Base-by-base conservation (phyloP, 768 basidiomycete genomes). In the Exidia glandulosa region DNA sequence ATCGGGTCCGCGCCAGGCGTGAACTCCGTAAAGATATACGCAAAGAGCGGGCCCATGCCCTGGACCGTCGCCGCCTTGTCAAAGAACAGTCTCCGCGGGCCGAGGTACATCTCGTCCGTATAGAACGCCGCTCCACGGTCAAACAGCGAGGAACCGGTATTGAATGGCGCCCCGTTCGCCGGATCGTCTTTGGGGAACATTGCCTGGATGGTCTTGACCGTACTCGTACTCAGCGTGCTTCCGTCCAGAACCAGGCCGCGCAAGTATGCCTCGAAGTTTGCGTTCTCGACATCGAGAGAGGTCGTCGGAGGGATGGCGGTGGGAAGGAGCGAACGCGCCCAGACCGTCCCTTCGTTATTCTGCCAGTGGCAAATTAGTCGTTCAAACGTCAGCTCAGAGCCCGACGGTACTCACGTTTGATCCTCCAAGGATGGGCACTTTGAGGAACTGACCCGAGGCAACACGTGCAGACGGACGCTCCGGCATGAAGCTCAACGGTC, bases 101-200 rank as follows among this genome's bases (percentile, higher is more conserved):
- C 73, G 32, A 84, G 70, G 66, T 75, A 85, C 79, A 83, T 83
- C 57, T 75, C 70, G 61, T 80, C 81, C 1, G 79, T 80, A 63
- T 84, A 85, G 79, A 80, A 85, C 0, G 82, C 73, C 50, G 69
- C 78, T 0, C 74, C 78, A 50, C 83, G 68, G 63, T 85, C 83
- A 59, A 81, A 85, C 6, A 85, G 70, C 9, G 77, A 78, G 65
- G 85, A 81, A 0, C 83, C 82, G 0, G 81, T 85, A 59, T 79
- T 77, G 71, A 82, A 84, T 0, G 77, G 74, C 0, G 76, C 77
- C 2, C 82, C 81, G 3, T 76, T 66, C 2, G 73, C 65, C 2
- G 76, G 70, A 57, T 80, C 77, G 56, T 83, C 78, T 0, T 78
- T 77, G 0, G 81, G 79, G 68, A 74, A 85, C 10, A 79, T 60